Evolutionary conservation across 192 early-diverging fungal species (phyloP), one percentile per base, ranked within the genome.

Genomic region (Spinellus fusiger): DNA sequence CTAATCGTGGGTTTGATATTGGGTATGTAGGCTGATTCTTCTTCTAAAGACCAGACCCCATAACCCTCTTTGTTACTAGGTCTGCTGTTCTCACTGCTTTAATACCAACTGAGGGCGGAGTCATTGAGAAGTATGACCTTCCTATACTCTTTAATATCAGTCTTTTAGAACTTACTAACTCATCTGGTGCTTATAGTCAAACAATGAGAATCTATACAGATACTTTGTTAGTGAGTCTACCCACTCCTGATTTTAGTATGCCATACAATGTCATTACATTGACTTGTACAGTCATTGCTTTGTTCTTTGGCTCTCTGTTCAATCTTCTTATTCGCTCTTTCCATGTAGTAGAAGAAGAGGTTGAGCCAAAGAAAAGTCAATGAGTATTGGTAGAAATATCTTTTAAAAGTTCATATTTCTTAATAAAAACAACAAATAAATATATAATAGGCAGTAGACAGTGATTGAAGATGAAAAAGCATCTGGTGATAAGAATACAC

Each of bases 221-320:
- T 66, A 83, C 85, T 10, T 61, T 96, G n/a, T 76, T 98, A 28
- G 82, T 95, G 46, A 88, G 84, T 55, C 79, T 97, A 49, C 95
- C 96, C 1, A 96, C 95, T 5, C 95, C 96, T 3, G 96, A 99
- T 62, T 99, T 99, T 56, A 90, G 87, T 50, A 99, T 99, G 96
- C 95, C 95, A 0, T 99, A 99, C 77, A 99, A 99, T 75, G 95
- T 98, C 49, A 95, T 99, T 54, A 96, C 96, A 1, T 80, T 98
- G 73, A 93, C 95, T 9, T 97, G 94, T 63, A 99, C 96, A 0
- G 83, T 97, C 5, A 83, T 98, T 57, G 93, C 94, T 6, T 71
- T 96, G 40, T 96, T 93, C 73, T 98, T 96, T 89, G 96, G 96
- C 15, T 83, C 85, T n/a, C 80, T 93, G 31, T 96, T 96, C 66